Base-by-base conservation (phyloP, 208 protist species). In the Crithidia acanthocephali region DNA sequence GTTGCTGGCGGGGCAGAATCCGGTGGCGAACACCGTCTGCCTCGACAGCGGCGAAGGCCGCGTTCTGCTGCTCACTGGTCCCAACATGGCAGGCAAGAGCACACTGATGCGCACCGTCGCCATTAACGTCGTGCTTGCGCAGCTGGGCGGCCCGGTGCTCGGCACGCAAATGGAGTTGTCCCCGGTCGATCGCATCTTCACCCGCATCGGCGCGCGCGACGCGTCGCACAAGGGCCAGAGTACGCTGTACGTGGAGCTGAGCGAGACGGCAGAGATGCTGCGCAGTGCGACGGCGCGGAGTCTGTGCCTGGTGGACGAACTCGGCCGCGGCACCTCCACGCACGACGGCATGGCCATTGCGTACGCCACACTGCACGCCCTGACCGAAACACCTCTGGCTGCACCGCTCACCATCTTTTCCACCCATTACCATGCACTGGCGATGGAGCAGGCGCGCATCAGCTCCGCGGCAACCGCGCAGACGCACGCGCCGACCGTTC, bases 41-140 rank as follows among this genome's bases (percentile, higher is more conserved):
- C 85, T 98, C 11, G 91, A 90, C 25, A 97, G 95, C 68, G 72
- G 93, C 0, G 79, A 92, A 44, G 88, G 84, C 10, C 80, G 84
- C 35, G 74, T 95, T 45, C 82, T 99, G 58, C 79, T 99, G 18
- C 76, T 99, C 20, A 99, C 98, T 9, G 98, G 98, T 11, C 98
- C 99, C 5, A 99, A 99, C 76, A 99, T 99, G 98, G 98, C 98
- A 20, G 99, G 99, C 37, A 99, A 99, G 80, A 98, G 95, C 50
- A 99, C 98, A 0, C 74, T 99, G 22, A 97, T 99, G 73, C 86
- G 98, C 42, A 97, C 96, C n/a, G 84, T 97, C 22, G 98, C 97
- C 47, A 71, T 98, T 13, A 92, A 94, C 32, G 83, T 99, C 0
- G 81, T 99, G 16, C 72, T 99, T 58, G 98, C 98, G 5, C 98